phyloP scores from a whole-genome alignment of 2,329 filamentous ascomycete species.

The Trichoderma endophyticum region DNA sequence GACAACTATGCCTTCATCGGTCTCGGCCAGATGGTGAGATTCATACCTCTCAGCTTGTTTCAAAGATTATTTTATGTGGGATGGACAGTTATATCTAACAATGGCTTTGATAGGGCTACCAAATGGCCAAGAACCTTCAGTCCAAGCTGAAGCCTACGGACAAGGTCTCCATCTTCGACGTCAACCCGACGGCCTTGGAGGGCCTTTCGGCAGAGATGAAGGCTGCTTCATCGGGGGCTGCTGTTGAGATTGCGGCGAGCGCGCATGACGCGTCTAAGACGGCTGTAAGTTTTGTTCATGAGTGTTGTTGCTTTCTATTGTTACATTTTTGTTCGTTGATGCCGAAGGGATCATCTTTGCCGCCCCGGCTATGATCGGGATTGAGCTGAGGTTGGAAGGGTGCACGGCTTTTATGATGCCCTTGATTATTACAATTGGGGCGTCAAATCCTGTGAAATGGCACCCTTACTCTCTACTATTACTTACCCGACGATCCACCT shows the following conservation, averaged over 20 bases:
- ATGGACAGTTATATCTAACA: slow-evolving; percentile 12
- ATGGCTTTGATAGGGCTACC: slow-evolving; percentile 46
- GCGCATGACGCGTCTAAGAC: slow-evolving; percentile 49
- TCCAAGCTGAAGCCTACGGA: slow-evolving; percentile 52
- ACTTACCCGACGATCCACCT: neutral
- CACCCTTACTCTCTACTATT: neutral
- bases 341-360: slow-evolving; percentile 26
- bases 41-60: neutral
- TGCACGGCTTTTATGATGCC: slow-evolving; percentile 43
- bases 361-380: slow-evolving; percentile 67
- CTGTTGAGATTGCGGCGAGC: slow-evolving; percentile 43
- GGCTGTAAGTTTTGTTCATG: slow-evolving; percentile 43
- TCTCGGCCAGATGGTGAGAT: slow-evolving; percentile 57
- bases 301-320: neutral
- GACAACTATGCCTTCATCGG: slow-evolving; percentile 60
- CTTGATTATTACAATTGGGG: slow-evolving; percentile 61
- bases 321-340: neutral
- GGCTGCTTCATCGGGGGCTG: slow-evolving; percentile 43
- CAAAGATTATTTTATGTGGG: neutral
- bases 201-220: slow-evolving; percentile 48
- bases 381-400: slow-evolving; percentile 52
- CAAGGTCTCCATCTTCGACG: slow-evolving; percentile 53
- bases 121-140: slow-evolving; percentile 62
- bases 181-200: slow-evolving; percentile 49
- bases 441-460: slow-evolving; percentile 56